Evolutionary conservation across 495 filamentous ascomycete species (phyloP), one percentile per base, ranked within the genome.

Genomic region (Coniosporium apollinis): DNA sequence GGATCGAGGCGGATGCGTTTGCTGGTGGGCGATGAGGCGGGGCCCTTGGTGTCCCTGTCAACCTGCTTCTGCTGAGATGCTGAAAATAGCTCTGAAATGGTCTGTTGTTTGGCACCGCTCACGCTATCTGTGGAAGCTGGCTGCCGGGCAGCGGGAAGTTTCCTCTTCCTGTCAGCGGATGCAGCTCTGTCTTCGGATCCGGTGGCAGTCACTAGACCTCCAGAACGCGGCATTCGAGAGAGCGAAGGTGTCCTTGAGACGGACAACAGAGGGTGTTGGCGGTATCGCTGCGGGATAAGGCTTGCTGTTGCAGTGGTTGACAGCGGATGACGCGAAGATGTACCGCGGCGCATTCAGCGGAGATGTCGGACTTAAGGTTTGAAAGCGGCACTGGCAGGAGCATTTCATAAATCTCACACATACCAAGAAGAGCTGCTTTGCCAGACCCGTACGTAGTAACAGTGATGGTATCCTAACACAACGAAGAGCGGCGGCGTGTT

Each of bases 31-130:
- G 13, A 33, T 10, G 14, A 19, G 6, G 10, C 29, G 13, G 36
- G 7, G 14, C 21, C 15, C 6, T 22, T 21, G 19, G n/a, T 41
- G 38, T 35, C 4, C 11, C 38, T 28, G 32, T 30, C 17, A 13
- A 21, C 15, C 18, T n/a, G 16, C 8, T 41, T 34, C 5, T 34
- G 38, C 13, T 24, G 30, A 4, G 31, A 35, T 16, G 32, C 10
- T n/a, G 17, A 25, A 18, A 37, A 37, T 14, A 29, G 20, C 18
- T 42, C 33, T 8, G 33, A 26, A 9, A 36, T 36, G 2, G 33
- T 30, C 20, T 37, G 39, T 20, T 37, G 39, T 22, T 37, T 13
- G 30, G n/a, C n/a, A n/a, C n/a, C n/a, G n/a, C n/a, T n/a, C n/a
- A n/a, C 3, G 11, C 16, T 15, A 13, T 14, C 11, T 10, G 28